Evolutionary conservation across 495 filamentous ascomycete genomes (phyloP).

Genomic region (Penicillium maclennaniae): DNA sequence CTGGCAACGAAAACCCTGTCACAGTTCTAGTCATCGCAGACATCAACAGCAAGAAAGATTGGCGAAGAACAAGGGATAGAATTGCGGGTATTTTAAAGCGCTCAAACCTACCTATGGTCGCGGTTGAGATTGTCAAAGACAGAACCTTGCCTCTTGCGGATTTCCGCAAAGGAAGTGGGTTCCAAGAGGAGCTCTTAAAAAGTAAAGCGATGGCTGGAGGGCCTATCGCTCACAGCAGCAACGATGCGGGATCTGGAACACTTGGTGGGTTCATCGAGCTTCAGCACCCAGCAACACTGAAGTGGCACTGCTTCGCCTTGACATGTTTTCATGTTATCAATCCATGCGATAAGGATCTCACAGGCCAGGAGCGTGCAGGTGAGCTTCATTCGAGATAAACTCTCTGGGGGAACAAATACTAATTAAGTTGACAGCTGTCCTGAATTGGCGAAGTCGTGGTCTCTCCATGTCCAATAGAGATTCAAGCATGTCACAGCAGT

Average conservation of each 20-base stretch:
- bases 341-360: background rate
- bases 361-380: background rate
- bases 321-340: conserved; percentile 2
- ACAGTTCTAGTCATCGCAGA: background rate
- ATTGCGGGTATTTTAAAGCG: background rate
- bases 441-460: background rate
- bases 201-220: background rate
- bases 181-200: background rate
- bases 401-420: background rate
- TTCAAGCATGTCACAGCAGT: background rate
- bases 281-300: background rate
- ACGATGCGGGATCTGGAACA: background rate
- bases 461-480: background rate
- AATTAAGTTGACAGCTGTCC: background rate
- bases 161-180: background rate
- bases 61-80: background rate
- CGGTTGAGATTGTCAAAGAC: conserved; percentile 1
- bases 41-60: background rate
- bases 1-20: background rate
- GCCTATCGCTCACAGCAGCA: background rate
- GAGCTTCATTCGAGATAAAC: background rate
- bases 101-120: background rate
- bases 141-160: background rate
- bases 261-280: conserved; percentile 4
- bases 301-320: background rate